Conservation (phyloP, 2,329 filamentous ascomycete species). For the Xylariaceae sp. region DNA sequence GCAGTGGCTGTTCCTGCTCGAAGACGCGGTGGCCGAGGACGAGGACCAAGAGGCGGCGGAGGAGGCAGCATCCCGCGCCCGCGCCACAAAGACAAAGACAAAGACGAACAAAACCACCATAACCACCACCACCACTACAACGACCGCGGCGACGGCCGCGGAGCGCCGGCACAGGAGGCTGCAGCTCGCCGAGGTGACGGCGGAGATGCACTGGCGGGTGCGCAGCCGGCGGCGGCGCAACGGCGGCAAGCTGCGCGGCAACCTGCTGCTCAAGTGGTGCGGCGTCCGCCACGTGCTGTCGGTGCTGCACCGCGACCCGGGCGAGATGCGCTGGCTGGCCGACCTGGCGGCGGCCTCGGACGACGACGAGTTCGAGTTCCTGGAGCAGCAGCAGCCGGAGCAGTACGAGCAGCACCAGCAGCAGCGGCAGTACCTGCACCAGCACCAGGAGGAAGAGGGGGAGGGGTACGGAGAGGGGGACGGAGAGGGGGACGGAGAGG, state of each 20-base stretch:
- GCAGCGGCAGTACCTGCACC: neutral
- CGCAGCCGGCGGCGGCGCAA: neutral
- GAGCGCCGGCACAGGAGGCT: neutral
- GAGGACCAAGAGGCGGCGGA: too few relatives aligned
- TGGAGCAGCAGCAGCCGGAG: too few relatives aligned
- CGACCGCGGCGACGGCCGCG: neutral
- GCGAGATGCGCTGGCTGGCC: neutral
- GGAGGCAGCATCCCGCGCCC: too few relatives aligned
- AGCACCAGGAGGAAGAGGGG: neutral
- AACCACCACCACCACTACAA: too few relatives aligned
- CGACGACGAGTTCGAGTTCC: neutral
- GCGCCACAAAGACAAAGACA: too few relatives aligned
- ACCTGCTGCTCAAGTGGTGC: slow-evolving; percentile 1
- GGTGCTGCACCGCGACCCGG: neutral
- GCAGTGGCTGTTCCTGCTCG: slow-evolving; percentile 1
- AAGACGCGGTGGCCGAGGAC: too few relatives aligned
- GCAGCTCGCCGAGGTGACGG: neutral
- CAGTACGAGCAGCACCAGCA: too few relatives aligned
- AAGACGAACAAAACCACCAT: too few relatives aligned
- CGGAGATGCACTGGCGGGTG: neutral
- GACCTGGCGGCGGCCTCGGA: neutral
- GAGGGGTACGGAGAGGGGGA: neutral
- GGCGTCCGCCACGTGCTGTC: neutral
- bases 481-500: neutral
- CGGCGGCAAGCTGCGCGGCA: neutral